These are phyloP conservation scores for Mariannaea sp. DNA, from an alignment of 2,329 filamentous ascomycete genomes.

Conservation along the genomic window DNA sequence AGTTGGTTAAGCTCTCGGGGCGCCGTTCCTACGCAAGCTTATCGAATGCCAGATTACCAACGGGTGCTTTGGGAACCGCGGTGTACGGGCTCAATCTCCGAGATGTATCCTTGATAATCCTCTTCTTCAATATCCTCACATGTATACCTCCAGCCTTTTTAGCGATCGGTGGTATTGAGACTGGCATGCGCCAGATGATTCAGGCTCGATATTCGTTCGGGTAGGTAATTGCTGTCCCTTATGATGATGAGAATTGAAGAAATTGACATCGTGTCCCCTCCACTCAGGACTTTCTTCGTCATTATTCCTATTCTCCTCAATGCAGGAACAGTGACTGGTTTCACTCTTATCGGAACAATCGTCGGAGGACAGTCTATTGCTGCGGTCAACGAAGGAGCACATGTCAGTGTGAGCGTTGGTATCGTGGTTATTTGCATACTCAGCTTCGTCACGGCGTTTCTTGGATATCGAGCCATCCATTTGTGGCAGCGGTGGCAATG, in stretches of 20 bases:
- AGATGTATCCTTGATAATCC: conserved; percentile 59
- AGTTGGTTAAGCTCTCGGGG: conserved; percentile 34
- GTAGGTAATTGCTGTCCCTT: conserved; percentile 33
- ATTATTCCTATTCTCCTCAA: conserved; percentile 59
- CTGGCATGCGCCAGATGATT: conserved; percentile 63
- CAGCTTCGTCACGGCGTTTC: conserved; percentile 58
- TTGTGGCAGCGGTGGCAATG: conserved; percentile 61
- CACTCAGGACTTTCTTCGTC: conserved; percentile 55
- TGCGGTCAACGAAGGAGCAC: conserved; percentile 48
- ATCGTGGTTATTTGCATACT: conserved; percentile 61
- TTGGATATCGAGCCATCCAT: conserved; percentile 60
- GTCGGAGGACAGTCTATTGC: conserved; percentile 60
- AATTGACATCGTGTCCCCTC: conserved; percentile 25
- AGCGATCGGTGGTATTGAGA: conserved; percentile 58
- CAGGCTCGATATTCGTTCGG: conserved; percentile 66
- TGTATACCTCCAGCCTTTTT: conserved; percentile 60
- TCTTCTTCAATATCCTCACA: conserved; percentile 63
- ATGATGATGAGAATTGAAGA: background rate
- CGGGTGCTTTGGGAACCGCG: conserved; percentile 62
- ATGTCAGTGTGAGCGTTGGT: conserved; percentile 56
- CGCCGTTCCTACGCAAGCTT: conserved; percentile 3
- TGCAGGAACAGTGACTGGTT: conserved; percentile 61
- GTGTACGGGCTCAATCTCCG: conserved; percentile 59
- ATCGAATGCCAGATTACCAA: conserved; percentile 53
- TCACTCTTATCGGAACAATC: conserved; percentile 60